Percentiles rank a stretch among this genome's conserved stretches.
Evolutionary conservation across 768 basidiomycete genomes (phyloP).

Genomic region (Lactarius pseudohatsudake): DNA sequence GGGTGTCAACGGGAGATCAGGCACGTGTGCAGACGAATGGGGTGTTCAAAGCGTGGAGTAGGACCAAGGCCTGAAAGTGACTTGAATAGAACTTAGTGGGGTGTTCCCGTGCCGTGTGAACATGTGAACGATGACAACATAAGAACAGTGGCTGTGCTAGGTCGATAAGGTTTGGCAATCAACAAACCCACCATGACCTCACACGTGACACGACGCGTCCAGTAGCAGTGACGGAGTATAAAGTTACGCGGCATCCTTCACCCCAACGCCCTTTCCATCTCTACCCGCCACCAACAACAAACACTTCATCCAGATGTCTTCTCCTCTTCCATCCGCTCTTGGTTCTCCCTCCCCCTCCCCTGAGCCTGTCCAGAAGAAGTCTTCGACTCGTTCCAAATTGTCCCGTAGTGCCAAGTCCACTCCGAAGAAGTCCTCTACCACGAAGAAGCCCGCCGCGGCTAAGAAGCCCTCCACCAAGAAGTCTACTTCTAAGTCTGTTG

Average conservation of each 20-base stretch:
- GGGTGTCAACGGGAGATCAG: slow-evolving; percentile 36
- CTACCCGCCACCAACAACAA: slow-evolving; percentile 1
- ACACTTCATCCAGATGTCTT: slow-evolving; percentile 19
- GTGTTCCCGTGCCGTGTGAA: not conserved
- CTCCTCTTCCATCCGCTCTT: slow-evolving; percentile 25
- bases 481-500: slow-evolving; percentile 21
- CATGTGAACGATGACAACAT: not conserved
- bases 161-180: slow-evolving; percentile 29
- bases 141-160: slow-evolving; percentile 23
- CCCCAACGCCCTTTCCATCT: slow-evolving; percentile 17
- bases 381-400: slow-evolving; percentile 16
- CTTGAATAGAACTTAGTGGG: not conserved
- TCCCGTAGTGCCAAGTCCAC: slow-evolving; percentile 26
- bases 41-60: slow-evolving; percentile 37
- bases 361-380: slow-evolving; percentile 15
- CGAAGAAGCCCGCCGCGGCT: slow-evolving; percentile 23
- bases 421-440: slow-evolving; percentile 25
- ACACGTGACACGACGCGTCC: slow-evolving; percentile 30
- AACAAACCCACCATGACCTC: slow-evolving; percentile 22
- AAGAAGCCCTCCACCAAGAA: slow-evolving; percentile 30
- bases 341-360: slow-evolving; percentile 15
- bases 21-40: slow-evolving; percentile 40
- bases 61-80: not conserved
- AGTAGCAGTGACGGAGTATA: slow-evolving; percentile 24
- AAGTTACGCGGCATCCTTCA: slow-evolving; percentile 21